Evolutionary conservation across 495 filamentous ascomycete genomes (phyloP), one percentile per base, ranked within the genome.

Genomic region (Trichoderma gamsii): DNA sequence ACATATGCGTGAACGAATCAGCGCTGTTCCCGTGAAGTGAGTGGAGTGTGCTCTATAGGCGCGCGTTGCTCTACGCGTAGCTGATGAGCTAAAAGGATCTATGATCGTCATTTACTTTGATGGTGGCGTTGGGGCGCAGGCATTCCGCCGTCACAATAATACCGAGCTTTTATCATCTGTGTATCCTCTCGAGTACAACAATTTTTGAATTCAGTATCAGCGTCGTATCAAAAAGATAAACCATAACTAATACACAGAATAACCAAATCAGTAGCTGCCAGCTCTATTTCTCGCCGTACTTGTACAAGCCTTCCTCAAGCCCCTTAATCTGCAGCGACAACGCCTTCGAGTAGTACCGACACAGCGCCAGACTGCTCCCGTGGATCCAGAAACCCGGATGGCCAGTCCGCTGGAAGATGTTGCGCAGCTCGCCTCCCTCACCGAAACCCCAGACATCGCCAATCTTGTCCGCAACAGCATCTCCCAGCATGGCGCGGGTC

Each of bases 321-420:
- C 82, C 90, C 76, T 90, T 89, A 56, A 93, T 89, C 81, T 93
- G 90, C 76, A 96, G 73, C 27, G 90, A 92, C 75, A 94, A 71
- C 51, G 91, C 66, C 59, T 85, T 83, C 15, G 89, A 92, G 68
- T 83, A 92, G 70, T 89, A 92, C 69, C 92, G 82, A 65, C 87
- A 88, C 67, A 93, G 72, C 16, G 89, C 89, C 29, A 95, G 74
- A 77, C 91, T 94, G 0, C 92, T 92, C 0, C 91, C 92, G 79
- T 92, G 90, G 74, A 91, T 89, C 91, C 91, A 97, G 67, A 94
- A 87, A 0, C 90, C 89, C 0, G 88, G 88, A 71, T 93, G 90
- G 0, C 90, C 90, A 21, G 81, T 89, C 56, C 73, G 79, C 6
- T 84, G 81, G 91, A 90, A 96, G 71, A 96, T 90, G 3, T 80